These are phyloP conservation scores for Coccomyxa sp. DNA, from an alignment of 139 green algal species.

Conservation along the genomic window DNA sequence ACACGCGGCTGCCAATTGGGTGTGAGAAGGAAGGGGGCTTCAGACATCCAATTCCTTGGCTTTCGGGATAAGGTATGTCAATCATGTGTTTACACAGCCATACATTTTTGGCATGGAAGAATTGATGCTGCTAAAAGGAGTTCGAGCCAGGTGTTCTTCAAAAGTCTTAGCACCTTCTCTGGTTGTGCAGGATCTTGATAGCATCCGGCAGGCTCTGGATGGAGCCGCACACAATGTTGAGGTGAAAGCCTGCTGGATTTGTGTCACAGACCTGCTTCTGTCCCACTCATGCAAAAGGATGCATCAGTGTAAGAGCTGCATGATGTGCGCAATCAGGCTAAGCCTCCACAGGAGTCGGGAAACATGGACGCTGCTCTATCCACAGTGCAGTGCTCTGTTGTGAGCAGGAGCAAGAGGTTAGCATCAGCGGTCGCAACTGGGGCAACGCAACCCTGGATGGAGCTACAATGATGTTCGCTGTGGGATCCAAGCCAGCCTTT, in stretches of 20 bases:
- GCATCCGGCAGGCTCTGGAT: no score
- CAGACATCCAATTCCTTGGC: conserved; percentile 60
- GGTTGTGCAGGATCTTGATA: no score
- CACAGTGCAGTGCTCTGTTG: not conserved
- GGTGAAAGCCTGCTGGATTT: no score
- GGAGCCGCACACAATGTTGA: no score
- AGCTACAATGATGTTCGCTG: conserved; percentile 68
- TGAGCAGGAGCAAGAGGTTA: conserved; percentile 31
- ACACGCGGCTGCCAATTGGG: conserved; percentile 53
- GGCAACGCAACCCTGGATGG: conserved; percentile 57
- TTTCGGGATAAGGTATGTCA: conserved; percentile 61
- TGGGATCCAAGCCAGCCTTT: conserved; percentile 72
- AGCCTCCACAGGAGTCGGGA: not conserved
- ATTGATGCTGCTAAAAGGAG: no score
- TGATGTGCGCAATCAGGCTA: conserved; percentile 5
- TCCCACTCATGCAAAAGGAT: not conserved
- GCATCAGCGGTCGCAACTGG: conserved; percentile 69
- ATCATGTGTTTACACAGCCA: no score
- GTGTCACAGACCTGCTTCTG: not conserved
- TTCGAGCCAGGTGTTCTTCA: no score
- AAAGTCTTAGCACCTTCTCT: no score
- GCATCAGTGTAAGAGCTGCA: no score
- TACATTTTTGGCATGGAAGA: no score
- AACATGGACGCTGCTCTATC: not conserved
- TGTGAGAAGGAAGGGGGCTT: conserved; percentile 37